Base-by-base conservation (phyloP, 2,329 filamentous ascomycete genomes). In the Xylariaceae sp. region DNA sequence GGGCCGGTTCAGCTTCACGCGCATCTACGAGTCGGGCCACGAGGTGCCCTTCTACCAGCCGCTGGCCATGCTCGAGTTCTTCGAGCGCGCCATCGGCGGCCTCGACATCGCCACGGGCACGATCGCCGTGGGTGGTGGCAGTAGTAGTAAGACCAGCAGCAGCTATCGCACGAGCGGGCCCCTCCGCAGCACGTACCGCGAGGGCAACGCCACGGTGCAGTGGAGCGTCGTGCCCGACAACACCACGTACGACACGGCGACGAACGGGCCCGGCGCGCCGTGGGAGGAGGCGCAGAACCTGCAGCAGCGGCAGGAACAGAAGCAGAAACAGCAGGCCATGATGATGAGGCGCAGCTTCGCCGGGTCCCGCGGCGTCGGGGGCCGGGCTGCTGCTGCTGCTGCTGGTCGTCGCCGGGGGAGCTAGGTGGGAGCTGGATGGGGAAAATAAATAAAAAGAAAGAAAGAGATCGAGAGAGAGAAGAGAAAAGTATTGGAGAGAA, bases 11-110 rank as follows among this genome's bases (percentile, higher is more conserved):
- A 64, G 60, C 29, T 71, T 72, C 48, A 58, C 64, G 5, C 58
- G 70, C 16, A 58, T 74, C 41, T 63, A 59, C 45, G 52, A 61
- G 36, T 50, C 51, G 15, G 61, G 60, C 7, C 60, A 64, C 44
- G 57, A 62, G 45, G 60, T 63, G 19, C 70, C 70, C 0, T 73
- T 72, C 49, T 75, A 75, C 49, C 70, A 74, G 46, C 72, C 63
- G 3, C 53, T 67, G 19, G 64, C 60, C 10, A 52, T 68, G 6
- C 52, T 72, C 10, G 62, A 64, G 39, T 57, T 72, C 38, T 70
- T 74, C 41, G 56, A 65, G 51, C 61, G 70, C 10, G 63, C 62
- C 9, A 53, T 75, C 36, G 44, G 48, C 9, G 60, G 65, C n/a
- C 49, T 57, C 14, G 69, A 75, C 35, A 58, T 78, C 35, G 66